Evolutionary conservation across 2,329 filamentous ascomycete genomes (phyloP).

Genomic region (Kalmusia sp.): DNA sequence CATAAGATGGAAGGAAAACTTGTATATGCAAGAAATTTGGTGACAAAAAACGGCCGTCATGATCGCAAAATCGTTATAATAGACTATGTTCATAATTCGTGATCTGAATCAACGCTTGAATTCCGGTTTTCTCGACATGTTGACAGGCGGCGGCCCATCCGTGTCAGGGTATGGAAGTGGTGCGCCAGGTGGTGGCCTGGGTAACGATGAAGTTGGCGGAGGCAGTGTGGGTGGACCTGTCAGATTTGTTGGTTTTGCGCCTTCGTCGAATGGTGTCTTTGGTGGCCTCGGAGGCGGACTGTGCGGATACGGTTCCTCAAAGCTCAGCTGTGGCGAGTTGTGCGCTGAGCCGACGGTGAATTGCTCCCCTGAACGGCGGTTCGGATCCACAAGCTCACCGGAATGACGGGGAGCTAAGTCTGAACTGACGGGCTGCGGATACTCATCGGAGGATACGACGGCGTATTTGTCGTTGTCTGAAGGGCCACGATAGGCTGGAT

Average conservation of each 20-base stretch:
- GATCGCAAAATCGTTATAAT: not conserved
- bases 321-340: slow-evolving; percentile 35
- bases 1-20: not conserved
- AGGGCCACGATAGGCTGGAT: slow-evolving; percentile 34
- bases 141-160: slow-evolving; percentile 81
- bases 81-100: not conserved
- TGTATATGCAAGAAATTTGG: not conserved
- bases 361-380: slow-evolving; percentile 42
- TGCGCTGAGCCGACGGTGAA: slow-evolving; percentile 29
- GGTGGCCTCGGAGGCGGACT: slow-evolving; percentile 49
- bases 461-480: slow-evolving; percentile 59
- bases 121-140: slow-evolving; percentile 85
- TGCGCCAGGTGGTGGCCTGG: slow-evolving; percentile 41
- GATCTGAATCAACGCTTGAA: slow-evolving; percentile 43
- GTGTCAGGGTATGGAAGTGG: slow-evolving; percentile 79
- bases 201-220: slow-evolving; percentile 26
- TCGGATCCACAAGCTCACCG: slow-evolving; percentile 69
- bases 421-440: slow-evolving; percentile 59
- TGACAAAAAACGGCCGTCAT: not conserved
- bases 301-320: slow-evolving; percentile 27
- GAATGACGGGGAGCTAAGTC: slow-evolving; percentile 51
- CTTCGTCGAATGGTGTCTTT: slow-evolving; percentile 48
- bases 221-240: slow-evolving; percentile 36
- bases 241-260: slow-evolving; percentile 19
- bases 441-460: slow-evolving; percentile 62